phyloP scores from a whole-genome alignment of 306 rosid genomes.

The Hippophae gyantsensis region DNA sequence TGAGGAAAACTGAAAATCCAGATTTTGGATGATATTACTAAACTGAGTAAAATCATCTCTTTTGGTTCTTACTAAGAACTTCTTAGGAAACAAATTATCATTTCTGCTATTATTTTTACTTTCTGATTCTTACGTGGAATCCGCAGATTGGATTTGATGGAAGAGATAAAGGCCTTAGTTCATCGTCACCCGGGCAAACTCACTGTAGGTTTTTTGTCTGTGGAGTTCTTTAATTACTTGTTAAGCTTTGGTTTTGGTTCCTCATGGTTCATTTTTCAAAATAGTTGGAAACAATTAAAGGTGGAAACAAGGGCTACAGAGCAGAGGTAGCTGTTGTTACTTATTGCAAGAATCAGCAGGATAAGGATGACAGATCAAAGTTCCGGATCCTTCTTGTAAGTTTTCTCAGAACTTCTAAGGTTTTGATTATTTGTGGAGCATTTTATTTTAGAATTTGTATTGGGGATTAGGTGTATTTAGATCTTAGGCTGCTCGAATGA shows the following conservation, averaged over 20 bases:
- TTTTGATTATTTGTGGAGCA: background rate
- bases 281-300: constrained; percentile 59
- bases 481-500: background rate
- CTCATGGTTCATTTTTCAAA: constrained; percentile 14
- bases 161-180: constrained; percentile 66
- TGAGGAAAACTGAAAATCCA: constrained; percentile 5
- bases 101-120: background rate
- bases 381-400: constrained; percentile 91
- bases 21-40: background rate
- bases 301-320: constrained; percentile 64
- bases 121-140: constrained; percentile 24
- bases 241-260: constrained; percentile 17
- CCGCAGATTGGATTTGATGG: constrained; percentile 68
- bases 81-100: too few species aligned
- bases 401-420: constrained; percentile 12
- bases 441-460: background rate
- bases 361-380: constrained; percentile 46
- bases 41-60: too few species aligned
- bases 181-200: constrained; percentile 70
- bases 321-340: constrained; percentile 73
- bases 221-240: constrained; percentile 7
- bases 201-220: constrained; percentile 43
- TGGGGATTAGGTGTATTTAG: background rate
- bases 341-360: constrained; percentile 45
- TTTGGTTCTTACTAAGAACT: too few species aligned